Base-by-base conservation (phyloP, 352 stramenopile genomes). In the Pythium monospermum region DNA sequence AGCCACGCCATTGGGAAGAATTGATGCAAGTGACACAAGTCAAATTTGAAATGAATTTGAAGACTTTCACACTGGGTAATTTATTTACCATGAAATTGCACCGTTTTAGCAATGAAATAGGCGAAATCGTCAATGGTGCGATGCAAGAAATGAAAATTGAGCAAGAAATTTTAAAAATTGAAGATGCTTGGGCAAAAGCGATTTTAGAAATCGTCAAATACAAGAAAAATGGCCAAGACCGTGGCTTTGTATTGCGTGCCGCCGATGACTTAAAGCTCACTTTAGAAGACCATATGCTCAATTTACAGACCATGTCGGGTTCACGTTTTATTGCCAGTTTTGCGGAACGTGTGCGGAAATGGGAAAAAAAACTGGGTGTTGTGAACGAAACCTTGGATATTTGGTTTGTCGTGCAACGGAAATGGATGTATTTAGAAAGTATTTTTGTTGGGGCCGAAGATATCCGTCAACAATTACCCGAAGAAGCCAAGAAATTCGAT, bases 401-500 rank as follows among this genome's bases (percentile, higher is more conserved):
- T 52, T 97, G 89, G 89, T 97, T 95, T 47, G 76, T 94, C 21
- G 91, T 97, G 15, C 91, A 97, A 68, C 81, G 87, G 27, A 96
- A 97, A 67, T 97, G 91, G 91, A 97, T 97, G 89, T 97, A 97
- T 56, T 77, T 97, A 16, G 91, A 97, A 54, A 95, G 81, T 50
- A 97, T 97, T 59, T 97, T 97, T 48, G 84, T 97, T 11, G 88
- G 88, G 2, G 85, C 86, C 0, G 90, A 97, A 58, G 91, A 97
- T 57, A 97, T 97, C 61, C 84, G 91, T 0, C 85, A 97, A 47
- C 91, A 97, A 55, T 62, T 97, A 6, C 91, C 90, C 0, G 91
- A 97, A 36, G 90, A 97, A 59, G 91, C 91, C 0, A 97, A 96
- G 47, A 96, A 96, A 56, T 97, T 97, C 60, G 91, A 97, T 46